These are phyloP conservation scores for Suhomyces sp. DNA, from an alignment of 805 yeast genomes.

Conservation along the genomic window DNA sequence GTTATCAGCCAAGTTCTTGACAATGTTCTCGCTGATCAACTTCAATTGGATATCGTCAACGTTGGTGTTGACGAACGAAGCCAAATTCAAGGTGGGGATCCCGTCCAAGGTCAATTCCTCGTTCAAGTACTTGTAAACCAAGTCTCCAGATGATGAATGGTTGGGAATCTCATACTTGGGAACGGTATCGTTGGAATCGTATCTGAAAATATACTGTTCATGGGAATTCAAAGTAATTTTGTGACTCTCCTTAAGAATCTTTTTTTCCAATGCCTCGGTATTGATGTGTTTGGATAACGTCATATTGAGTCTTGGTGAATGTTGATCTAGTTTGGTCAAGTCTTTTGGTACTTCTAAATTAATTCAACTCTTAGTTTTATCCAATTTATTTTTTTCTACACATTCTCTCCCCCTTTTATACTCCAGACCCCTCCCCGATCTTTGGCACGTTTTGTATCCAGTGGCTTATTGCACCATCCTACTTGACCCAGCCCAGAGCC, in stretches of 20 bases:
- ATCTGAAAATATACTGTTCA: slow-evolving; percentile 33
- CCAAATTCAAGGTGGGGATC: slow-evolving; percentile 77
- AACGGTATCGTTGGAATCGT: slow-evolving; percentile 28
- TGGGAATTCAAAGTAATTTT: slow-evolving; percentile 20
- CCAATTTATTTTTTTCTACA: no score
- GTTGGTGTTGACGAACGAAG: slow-evolving; percentile 84
- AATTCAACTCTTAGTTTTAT: no score
- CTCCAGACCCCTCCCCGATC: no score
- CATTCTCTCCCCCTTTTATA: no score
- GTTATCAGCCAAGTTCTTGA: slow-evolving; percentile 87
- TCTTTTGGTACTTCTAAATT: no score
- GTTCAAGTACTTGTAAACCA: slow-evolving; percentile 62
- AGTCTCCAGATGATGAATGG: slow-evolving; percentile 49
- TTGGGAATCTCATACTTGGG: slow-evolving; percentile 65
- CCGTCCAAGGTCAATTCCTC: slow-evolving; percentile 84
- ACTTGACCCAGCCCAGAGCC: no score
- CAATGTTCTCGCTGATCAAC: slow-evolving; percentile 66
- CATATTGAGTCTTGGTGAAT: no score
- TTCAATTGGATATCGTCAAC: slow-evolving; percentile 45
- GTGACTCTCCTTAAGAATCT: slow-evolving; percentile 24
- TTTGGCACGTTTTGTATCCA: no score
- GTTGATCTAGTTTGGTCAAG: no score
- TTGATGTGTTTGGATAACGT: slow-evolving; percentile 46
- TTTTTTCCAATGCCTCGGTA: slow-evolving; percentile 40
- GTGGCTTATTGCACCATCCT: no score